A percentile compares a stretch with the other conserved stretches of the same genome.
Evolutionary conservation across 2,329 filamentous ascomycete genomes (phyloP).

Genomic region (Mollisia scopiformis): DNA sequence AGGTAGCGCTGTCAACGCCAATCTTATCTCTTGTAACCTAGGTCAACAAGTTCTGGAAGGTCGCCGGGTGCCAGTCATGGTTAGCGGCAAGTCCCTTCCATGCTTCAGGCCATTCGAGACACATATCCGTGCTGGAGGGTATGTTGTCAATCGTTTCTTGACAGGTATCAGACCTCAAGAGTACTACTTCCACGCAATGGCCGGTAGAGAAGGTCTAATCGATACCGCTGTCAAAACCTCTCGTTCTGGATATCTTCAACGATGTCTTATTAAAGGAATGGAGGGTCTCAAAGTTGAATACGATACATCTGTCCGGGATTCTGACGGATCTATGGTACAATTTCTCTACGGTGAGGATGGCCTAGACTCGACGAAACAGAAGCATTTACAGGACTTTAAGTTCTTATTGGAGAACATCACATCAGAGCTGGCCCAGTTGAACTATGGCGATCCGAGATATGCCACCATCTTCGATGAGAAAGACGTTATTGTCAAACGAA

Average conservation of each 20-base stretch:
- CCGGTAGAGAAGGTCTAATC: slow-evolving; percentile 95
- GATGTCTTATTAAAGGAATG: slow-evolving; percentile 98
- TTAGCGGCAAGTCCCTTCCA: slow-evolving; percentile 93
- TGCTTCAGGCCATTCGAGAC: slow-evolving; percentile 95
- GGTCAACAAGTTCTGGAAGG: slow-evolving; percentile 97
- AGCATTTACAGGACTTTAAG: slow-evolving; percentile 86
- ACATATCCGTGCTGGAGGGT: slow-evolving; percentile 85
- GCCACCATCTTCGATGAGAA: slow-evolving; percentile 65
- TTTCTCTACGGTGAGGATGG: slow-evolving; percentile 98
- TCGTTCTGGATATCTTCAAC: slow-evolving; percentile 92
- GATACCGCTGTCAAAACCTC: slow-evolving; percentile 99
- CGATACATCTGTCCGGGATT: slow-evolving; percentile 90
- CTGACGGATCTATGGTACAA: slow-evolving; percentile 90
- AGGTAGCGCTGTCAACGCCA: slow-evolving; percentile 90
- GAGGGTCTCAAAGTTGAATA: slow-evolving; percentile 92
- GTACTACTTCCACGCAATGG: slow-evolving; percentile 99
- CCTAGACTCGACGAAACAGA: slow-evolving; percentile 91
- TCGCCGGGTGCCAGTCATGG: slow-evolving; percentile 93
- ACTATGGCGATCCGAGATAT: slow-evolving; percentile 62
- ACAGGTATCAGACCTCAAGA: slow-evolving; percentile 97
- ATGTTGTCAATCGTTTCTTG: slow-evolving; percentile 94
- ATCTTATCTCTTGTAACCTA: slow-evolving; percentile 95
- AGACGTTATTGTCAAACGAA: slow-evolving; percentile 64
- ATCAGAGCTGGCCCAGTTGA: slow-evolving; percentile 78
- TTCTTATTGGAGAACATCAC: slow-evolving; percentile 87